phyloP scores from a whole-genome alignment of 2,329 filamentous ascomycete species.

The Venturia effusa region DNA sequence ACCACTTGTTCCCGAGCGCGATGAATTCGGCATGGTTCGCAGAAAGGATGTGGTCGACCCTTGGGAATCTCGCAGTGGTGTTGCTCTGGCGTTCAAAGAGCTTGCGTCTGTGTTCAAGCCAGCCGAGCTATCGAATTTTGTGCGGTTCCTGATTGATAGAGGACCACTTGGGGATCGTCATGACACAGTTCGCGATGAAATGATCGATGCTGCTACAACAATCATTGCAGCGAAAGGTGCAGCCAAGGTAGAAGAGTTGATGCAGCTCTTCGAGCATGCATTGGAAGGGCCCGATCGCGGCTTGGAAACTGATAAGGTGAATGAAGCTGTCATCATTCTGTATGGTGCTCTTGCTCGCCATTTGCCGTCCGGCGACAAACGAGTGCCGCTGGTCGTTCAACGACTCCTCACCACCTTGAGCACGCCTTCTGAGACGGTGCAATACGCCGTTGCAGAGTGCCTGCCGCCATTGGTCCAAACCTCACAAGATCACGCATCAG shows the following conservation, averaged over 20 bases:
- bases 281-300: slow-evolving; percentile 78
- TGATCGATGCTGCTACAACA: slow-evolving; percentile 79
- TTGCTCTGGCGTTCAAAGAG: slow-evolving; percentile 78
- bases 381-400: slow-evolving; percentile 79
- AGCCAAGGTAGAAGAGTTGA: slow-evolving; percentile 73
- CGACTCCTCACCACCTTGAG: slow-evolving; percentile 77
- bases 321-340: slow-evolving; percentile 94
- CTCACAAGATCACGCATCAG: slow-evolving; percentile 63
- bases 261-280: slow-evolving; percentile 82
- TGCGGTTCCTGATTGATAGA: slow-evolving; percentile 74
- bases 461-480: slow-evolving; percentile 81
- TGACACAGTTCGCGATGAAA: slow-evolving; percentile 66
- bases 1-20: slow-evolving; percentile 70
- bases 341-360: slow-evolving; percentile 91
- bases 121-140: slow-evolving; percentile 61
- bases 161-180: slow-evolving; percentile 82
- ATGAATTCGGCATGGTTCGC: slow-evolving; percentile 88
- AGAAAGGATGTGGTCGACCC: slow-evolving; percentile 81
- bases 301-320: slow-evolving; percentile 76
- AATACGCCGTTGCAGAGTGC: slow-evolving; percentile 92
- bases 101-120: slow-evolving; percentile 60
- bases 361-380: slow-evolving; percentile 70
- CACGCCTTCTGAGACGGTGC: slow-evolving; percentile 91
- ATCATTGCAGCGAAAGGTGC: slow-evolving; percentile 76
- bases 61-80: slow-evolving; percentile 84